Conservation (phyloP, 495 filamentous ascomycete genomes). For the Penicillium waksmanii region DNA sequence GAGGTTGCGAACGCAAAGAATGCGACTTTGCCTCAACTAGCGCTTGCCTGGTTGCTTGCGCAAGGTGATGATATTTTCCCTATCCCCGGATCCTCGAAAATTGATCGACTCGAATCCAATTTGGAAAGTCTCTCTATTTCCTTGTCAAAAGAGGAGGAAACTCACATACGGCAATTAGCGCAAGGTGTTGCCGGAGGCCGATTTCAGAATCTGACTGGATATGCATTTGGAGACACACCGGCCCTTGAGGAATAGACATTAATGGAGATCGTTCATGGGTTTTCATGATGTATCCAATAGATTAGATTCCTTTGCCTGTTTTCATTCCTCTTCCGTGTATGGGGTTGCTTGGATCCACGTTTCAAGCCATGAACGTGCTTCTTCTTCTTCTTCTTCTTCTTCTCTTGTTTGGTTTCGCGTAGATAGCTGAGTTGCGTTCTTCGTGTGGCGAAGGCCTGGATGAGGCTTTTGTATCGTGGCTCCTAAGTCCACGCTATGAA, state of each 20-base stretch:
- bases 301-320: no score
- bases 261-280: background rate
- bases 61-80: constrained; percentile 65
- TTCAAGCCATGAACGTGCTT: constrained; percentile 4
- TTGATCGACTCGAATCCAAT: constrained; percentile 62
- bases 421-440: background rate
- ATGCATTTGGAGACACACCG: constrained; percentile 31
- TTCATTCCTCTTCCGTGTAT: no score
- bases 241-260: constrained; percentile 10
- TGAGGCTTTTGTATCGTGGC: no score
- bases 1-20: constrained; percentile 52
- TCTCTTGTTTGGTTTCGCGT: background rate
- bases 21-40: constrained; percentile 51
- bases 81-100: constrained; percentile 63
- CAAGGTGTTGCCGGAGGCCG: constrained; percentile 17
- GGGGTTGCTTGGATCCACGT: constrained; percentile 3
- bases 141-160: constrained; percentile 24
- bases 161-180: constrained; percentile 14
- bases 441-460: background rate
- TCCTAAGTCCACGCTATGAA: no score
- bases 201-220: constrained; percentile 27
- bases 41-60: constrained; percentile 61
- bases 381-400: background rate
- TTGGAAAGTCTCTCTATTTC: constrained; percentile 24
- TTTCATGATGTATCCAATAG: no score